phyloP scores from a whole-genome alignment of 73 alveolate species.

The Uronychia setigera region DNA sequence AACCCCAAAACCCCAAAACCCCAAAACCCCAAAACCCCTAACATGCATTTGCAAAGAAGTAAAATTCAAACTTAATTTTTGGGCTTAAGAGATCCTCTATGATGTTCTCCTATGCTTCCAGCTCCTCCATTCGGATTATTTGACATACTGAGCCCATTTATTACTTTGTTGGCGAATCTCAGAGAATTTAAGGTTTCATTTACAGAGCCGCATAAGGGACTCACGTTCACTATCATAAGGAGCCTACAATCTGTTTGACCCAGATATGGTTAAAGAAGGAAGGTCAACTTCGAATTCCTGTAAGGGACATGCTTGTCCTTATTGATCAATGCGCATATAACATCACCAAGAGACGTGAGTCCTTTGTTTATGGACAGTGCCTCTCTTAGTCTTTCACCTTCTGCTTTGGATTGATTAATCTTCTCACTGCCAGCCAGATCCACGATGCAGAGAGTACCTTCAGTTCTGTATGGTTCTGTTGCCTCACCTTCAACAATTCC shows the following conservation, averaged over 20 bases:
- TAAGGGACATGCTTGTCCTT: conserved; percentile 82
- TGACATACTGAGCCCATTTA: neutral
- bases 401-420: conserved; percentile 83
- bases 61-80: no score
- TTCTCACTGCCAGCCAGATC: conserved; percentile 99
- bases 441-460: conserved; percentile 86
- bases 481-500: no score
- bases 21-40: no score
- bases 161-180: conserved; percentile 68
- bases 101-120: no score
- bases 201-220: conserved; percentile 44
- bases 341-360: conserved; percentile 80
- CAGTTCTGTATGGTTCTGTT: neutral
- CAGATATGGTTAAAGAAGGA: conserved; percentile 31
- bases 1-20: no score
- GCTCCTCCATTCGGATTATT: no score
- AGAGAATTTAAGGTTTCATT: conserved; percentile 68
- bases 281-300: conserved; percentile 89
- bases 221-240: conserved; percentile 72
- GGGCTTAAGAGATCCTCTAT: no score
- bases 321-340: conserved; percentile 77
- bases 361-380: conserved; percentile 73
- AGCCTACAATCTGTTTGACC: conserved; percentile 69
- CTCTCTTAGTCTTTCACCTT: conserved; percentile 86
- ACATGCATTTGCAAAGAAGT: no score